phyloP scores from a whole-genome alignment of 805 yeast genomes.

The Suhomyces faveliae region DNA sequence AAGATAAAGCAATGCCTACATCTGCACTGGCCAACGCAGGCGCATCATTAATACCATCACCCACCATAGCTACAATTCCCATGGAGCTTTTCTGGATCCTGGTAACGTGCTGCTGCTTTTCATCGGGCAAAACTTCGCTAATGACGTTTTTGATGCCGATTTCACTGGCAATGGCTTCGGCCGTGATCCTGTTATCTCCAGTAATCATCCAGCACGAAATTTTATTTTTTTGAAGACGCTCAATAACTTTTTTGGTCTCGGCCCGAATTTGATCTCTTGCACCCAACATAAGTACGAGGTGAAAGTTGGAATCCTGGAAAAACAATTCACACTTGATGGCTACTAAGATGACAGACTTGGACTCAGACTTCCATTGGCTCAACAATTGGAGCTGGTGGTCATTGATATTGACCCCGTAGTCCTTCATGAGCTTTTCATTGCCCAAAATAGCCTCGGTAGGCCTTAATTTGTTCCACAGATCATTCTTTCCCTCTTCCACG shows the following conservation, averaged over 20 bases:
- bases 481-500: slow-evolving; percentile 17
- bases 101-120: slow-evolving; percentile 60
- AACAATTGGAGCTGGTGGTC: slow-evolving; percentile 35
- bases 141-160: slow-evolving; percentile 61
- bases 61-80: slow-evolving; percentile 62
- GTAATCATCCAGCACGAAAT: slow-evolving; percentile 73
- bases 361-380: slow-evolving; percentile 56
- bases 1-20: slow-evolving; percentile 73
- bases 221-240: slow-evolving; percentile 31
- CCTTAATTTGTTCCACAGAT: slow-evolving; percentile 30
- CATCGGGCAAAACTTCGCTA: slow-evolving; percentile 73
- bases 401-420: slow-evolving; percentile 41
- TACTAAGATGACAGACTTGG: slow-evolving; percentile 61
- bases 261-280: slow-evolving; percentile 60
- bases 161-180: slow-evolving; percentile 62
- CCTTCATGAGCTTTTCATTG: slow-evolving; percentile 57
- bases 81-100: slow-evolving; percentile 45
- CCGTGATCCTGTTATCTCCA: slow-evolving; percentile 70
- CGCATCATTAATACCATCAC: slow-evolving; percentile 83
- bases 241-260: slow-evolving; percentile 55
- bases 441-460: slow-evolving; percentile 50
- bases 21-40: slow-evolving; percentile 76
- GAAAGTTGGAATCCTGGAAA: slow-evolving; percentile 28
- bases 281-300: slow-evolving; percentile 49
- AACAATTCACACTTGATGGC: slow-evolving; percentile 37